Percentiles rank a stretch among this genome's conserved stretches.
Evolutionary conservation across 257 asterid species (phyloP).

Genomic region (Euphrasia confusa): DNA sequence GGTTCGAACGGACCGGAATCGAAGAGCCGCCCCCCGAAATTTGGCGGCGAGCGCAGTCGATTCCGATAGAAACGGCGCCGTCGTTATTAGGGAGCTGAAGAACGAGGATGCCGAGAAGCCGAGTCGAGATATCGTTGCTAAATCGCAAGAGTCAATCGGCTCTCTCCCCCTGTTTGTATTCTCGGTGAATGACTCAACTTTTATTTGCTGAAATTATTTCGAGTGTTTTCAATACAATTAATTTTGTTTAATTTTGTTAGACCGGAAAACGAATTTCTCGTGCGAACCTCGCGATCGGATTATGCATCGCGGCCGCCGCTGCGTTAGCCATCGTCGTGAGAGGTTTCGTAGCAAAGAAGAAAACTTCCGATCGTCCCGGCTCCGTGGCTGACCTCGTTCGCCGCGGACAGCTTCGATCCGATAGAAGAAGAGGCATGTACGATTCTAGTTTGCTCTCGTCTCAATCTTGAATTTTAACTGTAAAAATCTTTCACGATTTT

Average conservation of each 20-base stretch:
- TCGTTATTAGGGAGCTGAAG: slow-evolving; percentile 23
- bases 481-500: slow-evolving; percentile 7
- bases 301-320: slow-evolving; percentile 54
- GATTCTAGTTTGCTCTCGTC: slow-evolving; percentile 39
- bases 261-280: slow-evolving; percentile 44
- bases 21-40: slow-evolving; percentile 30
- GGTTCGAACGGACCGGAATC: slow-evolving; percentile 32
- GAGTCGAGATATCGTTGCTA: slow-evolving; percentile 32
- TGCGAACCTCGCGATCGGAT: slow-evolving; percentile 47
- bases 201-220: no score
- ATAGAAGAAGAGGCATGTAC: slow-evolving; percentile 99
- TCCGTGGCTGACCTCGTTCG: slow-evolving; percentile 96
- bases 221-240: no score
- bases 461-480: slow-evolving; percentile 20
- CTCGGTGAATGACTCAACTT: slow-evolving; percentile 34
- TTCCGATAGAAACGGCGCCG: slow-evolving; percentile 35
- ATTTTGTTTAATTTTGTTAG: slow-evolving; percentile 38
- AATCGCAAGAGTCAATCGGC: slow-evolving; percentile 45
- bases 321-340: slow-evolving; percentile 50
- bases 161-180: slow-evolving; percentile 48
- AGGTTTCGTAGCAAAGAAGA: slow-evolving; percentile 41
- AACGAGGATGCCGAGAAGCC: slow-evolving; percentile 26
- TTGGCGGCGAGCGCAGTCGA: slow-evolving; percentile 36
- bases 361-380: slow-evolving; percentile 53
- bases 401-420: slow-evolving; percentile 92